Conservation (phyloP, 2,329 filamentous ascomycete genomes). For the Trichoderma citrinoviride region DNA sequence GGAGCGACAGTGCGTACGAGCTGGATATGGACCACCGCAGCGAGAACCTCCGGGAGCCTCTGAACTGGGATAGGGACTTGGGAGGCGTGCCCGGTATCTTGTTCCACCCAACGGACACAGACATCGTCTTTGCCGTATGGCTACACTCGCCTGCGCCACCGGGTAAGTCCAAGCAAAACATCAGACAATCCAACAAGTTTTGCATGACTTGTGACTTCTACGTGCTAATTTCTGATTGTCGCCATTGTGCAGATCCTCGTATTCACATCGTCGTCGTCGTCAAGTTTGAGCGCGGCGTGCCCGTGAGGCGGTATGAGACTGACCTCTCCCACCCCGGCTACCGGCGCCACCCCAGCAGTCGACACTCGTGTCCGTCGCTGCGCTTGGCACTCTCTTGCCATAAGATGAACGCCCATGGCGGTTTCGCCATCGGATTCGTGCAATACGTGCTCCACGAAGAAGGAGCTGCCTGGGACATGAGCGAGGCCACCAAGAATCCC, state of each 20-base stretch:
- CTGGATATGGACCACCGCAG: constrained; percentile 23
- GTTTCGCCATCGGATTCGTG: constrained; percentile 14
- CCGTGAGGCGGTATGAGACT: constrained; percentile 11
- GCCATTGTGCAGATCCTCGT: constrained; percentile 2
- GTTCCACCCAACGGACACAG: constrained; percentile 25
- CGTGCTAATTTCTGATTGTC: neutral
- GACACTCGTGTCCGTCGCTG: constrained; percentile 19
- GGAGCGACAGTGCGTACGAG: constrained; percentile 24
- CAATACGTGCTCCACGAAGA: constrained; percentile 15
- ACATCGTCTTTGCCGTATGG: constrained; percentile 26
- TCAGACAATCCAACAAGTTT: too few relatives aligned
- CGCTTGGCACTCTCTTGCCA: constrained; percentile 18
- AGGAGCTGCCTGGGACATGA: neutral
- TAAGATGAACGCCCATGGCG: constrained; percentile 17
- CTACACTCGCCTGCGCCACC: constrained; percentile 10
- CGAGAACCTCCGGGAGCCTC: constrained; percentile 5
- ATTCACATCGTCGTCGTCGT: constrained; percentile 14
- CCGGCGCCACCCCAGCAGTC: constrained; percentile 15
- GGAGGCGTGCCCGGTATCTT: constrained; percentile 26
- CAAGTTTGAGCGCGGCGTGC: constrained; percentile 19
- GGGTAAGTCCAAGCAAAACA: constrained; percentile 1
- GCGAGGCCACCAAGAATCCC: neutral
- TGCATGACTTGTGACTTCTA: neutral
- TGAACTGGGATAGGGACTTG: neutral
- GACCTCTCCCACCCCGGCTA: constrained; percentile 14